These are phyloP conservation scores for Hypholoma sublateritium DNA, from an alignment of 768 basidiomycete genomes.

Conservation along the genomic window DNA sequence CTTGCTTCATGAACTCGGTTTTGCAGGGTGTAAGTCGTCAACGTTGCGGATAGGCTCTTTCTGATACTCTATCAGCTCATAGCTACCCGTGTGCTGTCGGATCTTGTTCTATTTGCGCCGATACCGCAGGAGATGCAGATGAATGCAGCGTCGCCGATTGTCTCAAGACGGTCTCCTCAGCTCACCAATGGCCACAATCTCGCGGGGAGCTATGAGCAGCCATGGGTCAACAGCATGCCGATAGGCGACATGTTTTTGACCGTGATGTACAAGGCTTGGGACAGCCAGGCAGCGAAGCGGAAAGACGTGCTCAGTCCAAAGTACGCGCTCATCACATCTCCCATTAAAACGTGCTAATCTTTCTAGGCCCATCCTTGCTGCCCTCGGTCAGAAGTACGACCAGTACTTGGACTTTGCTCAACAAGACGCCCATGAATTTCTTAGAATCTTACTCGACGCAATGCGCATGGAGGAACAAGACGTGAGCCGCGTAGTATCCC, in stretches of 20 bases:
- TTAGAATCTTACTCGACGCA: slow-evolving; percentile 85
- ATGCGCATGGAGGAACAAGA: slow-evolving; percentile 96
- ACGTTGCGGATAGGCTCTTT: neutral
- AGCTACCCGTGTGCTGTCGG: slow-evolving; percentile 60
- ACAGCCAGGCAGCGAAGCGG: slow-evolving; percentile 48
- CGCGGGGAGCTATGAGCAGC: slow-evolving; percentile 49
- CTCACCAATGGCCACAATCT: slow-evolving; percentile 66
- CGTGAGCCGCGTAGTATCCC: slow-evolving; percentile 39
- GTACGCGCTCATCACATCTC: slow-evolving; percentile 39
- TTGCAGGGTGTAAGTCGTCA: slow-evolving; percentile 72
- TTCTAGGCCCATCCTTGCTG: slow-evolving; percentile 57
- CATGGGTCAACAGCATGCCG: slow-evolving; percentile 61
- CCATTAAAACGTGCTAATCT: neutral
- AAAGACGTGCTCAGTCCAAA: slow-evolving; percentile 64
- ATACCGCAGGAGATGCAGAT: slow-evolving; percentile 42
- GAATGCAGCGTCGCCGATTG: slow-evolving; percentile 37
- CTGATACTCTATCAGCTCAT: slow-evolving; percentile 47
- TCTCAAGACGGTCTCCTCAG: slow-evolving; percentile 58
- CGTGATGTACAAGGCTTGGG: slow-evolving; percentile 65
- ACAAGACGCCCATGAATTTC: slow-evolving; percentile 94
- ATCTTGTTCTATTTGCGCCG: slow-evolving; percentile 55
- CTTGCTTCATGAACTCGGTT: slow-evolving; percentile 96
- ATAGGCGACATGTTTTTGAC: slow-evolving; percentile 68
- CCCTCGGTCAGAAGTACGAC: slow-evolving; percentile 83
- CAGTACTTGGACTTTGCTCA: slow-evolving; percentile 95